phyloP scores from a whole-genome alignment of 352 stramenopile genomes.

The Phytophthora sp. region DNA sequence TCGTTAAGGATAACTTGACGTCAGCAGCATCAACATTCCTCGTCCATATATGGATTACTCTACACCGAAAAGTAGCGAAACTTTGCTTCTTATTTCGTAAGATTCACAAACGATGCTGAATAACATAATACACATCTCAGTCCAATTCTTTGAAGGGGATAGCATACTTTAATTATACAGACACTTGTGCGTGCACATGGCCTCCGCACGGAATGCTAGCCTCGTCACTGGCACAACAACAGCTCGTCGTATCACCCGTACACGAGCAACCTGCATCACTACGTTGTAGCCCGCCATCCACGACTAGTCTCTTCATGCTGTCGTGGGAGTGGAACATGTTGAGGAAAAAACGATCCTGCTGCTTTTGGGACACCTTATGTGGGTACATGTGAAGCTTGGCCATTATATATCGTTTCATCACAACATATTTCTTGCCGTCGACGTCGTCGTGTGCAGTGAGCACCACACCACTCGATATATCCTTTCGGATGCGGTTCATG shows the following conservation, averaged over 20 bases:
- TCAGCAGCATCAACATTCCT: too few relatives aligned
- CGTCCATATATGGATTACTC: too few relatives aligned
- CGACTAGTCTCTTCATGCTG: conserved; percentile 62
- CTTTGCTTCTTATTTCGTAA: too few relatives aligned
- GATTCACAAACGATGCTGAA: too few relatives aligned
- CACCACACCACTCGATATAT: conserved; percentile 70
- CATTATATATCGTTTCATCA: conserved; percentile 77
- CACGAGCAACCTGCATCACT: conserved; percentile 29
- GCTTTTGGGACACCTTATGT: conserved; percentile 61
- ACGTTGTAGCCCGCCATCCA: conserved; percentile 40
- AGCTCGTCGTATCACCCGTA: conserved; percentile 22
- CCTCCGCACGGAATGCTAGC: conserved; percentile 25
- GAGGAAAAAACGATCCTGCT: conserved; percentile 58
- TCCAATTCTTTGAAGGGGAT: too few relatives aligned
- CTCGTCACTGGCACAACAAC: conserved; percentile 31
- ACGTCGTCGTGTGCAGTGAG: conserved; percentile 53
- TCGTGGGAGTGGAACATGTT: conserved; percentile 62
- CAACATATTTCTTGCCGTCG: conserved; percentile 58
- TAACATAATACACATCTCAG: too few relatives aligned
- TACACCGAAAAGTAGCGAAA: too few relatives aligned
- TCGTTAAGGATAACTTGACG: too few relatives aligned
- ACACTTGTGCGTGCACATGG: not conserved
- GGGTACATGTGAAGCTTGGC: conserved; percentile 78
- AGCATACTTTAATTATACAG: conserved; percentile 23
- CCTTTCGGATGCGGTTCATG: conserved; percentile 64